Evolutionary conservation across 2,329 filamentous ascomycete species (phyloP), one percentile per base, ranked within the genome.

Genomic region (Neofusicoccum sp.): DNA sequence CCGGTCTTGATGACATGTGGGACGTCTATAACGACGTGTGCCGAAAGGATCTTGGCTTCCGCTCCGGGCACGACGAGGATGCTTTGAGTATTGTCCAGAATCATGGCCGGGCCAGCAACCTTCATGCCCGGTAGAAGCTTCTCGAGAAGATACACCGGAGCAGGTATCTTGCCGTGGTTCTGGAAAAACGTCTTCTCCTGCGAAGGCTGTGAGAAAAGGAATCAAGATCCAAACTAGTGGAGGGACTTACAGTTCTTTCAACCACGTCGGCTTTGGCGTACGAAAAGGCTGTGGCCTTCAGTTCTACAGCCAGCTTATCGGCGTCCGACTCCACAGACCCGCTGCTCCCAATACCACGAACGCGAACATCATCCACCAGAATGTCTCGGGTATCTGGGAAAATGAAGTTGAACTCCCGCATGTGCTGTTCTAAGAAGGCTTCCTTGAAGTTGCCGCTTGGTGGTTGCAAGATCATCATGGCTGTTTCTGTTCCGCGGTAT

Each of bases 251-350:
- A 3, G 6, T 92, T 83, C 64, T 83, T 78, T 33, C 91, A 83
- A 1, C 91, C 90, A 6, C 87, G 89, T 64, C 95, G 89, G 66
- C 3, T 81, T 78, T 1, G 84, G 79, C 0, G 81, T 64, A 33
- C 86, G 80, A 62, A 82, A 84, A 1, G 84, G 80, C 62, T 61
- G 93, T 81, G 6, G 86, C 83, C 67, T 87, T 88, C 14, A 96
- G 79, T 70, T 96, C 92, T 70, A 91, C 82, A 65, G 96, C 91
- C 4, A 96, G 89, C 0, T 89, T 93, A 77, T 90, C 89, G 62
- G 91, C 89, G 38, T 58, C 54, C 24, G 54, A 58, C 30, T 36
- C 11, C 11, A 58, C 30, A 88, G 79, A 53, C 88, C 88, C 59
- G 89, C 83, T 59, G 14, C 45, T 59, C 6, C 43, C 57, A 28